phyloP scores from a whole-genome alignment of 2,329 filamentous ascomycete genomes.

The Aspergillus pseudoviridinutans region DNA sequence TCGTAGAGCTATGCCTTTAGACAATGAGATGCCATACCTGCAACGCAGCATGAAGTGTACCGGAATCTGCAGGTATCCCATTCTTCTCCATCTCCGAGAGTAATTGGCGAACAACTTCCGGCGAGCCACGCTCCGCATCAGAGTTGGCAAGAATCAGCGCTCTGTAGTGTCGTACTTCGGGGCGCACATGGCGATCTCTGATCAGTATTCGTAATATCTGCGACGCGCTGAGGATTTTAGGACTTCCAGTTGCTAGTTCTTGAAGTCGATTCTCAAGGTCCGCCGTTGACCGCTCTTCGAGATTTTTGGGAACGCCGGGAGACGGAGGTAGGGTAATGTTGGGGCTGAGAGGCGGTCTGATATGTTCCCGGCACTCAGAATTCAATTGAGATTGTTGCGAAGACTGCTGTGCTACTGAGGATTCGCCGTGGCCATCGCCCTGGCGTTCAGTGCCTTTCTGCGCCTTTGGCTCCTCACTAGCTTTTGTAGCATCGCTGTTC shows the following conservation, averaged over 20 bases:
- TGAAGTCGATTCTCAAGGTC: constrained; percentile 30
- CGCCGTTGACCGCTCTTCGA: constrained; percentile 15
- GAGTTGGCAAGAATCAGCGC: constrained; percentile 70
- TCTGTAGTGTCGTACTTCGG: constrained; percentile 56
- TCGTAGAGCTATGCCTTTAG: neutral
- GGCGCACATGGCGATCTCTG: constrained; percentile 32
- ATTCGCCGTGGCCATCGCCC: neutral
- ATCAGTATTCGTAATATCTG: constrained; percentile 38
- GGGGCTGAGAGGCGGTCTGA: neutral
- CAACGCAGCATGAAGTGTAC: constrained; percentile 68
- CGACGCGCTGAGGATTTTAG: constrained; percentile 24
- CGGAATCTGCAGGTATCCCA: constrained; percentile 60
- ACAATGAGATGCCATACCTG: constrained; percentile 45
- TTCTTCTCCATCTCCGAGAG: constrained; percentile 66
- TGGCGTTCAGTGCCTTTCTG: neutral
- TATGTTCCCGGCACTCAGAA: neutral
- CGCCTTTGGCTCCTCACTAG: neutral
- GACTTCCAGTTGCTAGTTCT: constrained; percentile 18
- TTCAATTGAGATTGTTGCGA: neutral
- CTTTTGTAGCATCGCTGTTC: constrained; percentile 9
- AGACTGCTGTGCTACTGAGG: neutral
- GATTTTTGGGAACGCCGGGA: constrained; percentile 14
- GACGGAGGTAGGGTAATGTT: neutral
- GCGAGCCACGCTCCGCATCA: constrained; percentile 61
- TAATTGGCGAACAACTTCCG: constrained; percentile 58